These are phyloP conservation scores for Coemansia sp. DNA, from an alignment of 192 early-diverging fungal species.

Conservation along the genomic window DNA sequence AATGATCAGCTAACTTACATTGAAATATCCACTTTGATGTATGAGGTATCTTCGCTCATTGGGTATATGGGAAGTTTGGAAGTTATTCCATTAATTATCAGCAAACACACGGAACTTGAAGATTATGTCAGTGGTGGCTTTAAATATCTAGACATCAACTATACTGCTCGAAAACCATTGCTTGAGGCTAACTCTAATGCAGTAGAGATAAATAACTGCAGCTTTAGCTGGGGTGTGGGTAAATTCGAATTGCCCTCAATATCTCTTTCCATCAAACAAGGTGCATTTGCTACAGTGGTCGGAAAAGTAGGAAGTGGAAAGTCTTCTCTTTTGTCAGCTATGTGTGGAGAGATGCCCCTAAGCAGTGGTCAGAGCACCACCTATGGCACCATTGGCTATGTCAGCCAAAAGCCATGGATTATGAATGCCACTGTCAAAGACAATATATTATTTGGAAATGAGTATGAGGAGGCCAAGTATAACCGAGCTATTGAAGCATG, in stretches of 20 bases:
- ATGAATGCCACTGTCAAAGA: constrained; percentile 43
- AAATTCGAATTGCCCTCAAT: constrained; percentile 13
- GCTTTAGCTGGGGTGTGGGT: constrained; percentile 20
- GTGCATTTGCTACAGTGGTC: constrained; percentile 42
- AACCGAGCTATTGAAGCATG: constrained; percentile 20
- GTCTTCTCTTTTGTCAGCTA: constrained; percentile 54
- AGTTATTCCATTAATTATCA: not conserved
- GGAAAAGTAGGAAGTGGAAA: constrained; percentile 60
- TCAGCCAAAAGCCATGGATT: constrained; percentile 42
- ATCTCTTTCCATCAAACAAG: constrained; percentile 7
- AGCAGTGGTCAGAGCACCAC: constrained; percentile 61
- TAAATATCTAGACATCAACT: not conserved
- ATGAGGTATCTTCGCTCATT: not conserved
- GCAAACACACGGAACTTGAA: not conserved
- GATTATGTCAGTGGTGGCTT: not conserved
- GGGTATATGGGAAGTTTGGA: too few relatives aligned
- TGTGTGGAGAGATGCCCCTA: constrained; percentile 76
- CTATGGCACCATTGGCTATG: constrained; percentile 54
- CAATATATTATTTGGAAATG: constrained; percentile 32
- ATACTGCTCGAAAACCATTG: not conserved
- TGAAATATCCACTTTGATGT: not conserved
- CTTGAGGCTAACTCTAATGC: not conserved
- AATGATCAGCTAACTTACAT: not conserved
- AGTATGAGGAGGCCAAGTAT: constrained; percentile 19
- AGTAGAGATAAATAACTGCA: constrained; percentile 7